These are phyloP conservation scores for Aureobasidium sp. DNA, from an alignment of 2,329 filamentous ascomycete genomes.

Conservation along the genomic window DNA sequence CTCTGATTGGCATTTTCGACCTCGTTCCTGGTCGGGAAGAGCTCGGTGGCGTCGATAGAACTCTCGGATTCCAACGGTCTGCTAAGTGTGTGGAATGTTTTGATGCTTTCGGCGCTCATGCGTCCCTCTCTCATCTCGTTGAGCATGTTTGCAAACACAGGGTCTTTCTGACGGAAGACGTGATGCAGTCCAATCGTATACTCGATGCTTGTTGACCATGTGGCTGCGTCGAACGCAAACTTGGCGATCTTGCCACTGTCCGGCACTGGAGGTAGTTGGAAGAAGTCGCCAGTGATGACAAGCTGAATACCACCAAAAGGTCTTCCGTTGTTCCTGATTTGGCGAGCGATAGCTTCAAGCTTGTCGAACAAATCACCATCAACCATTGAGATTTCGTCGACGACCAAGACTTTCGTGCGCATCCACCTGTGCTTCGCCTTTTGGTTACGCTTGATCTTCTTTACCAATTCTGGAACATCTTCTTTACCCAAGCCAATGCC, in stretches of 20 bases:
- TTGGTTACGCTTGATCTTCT: slow-evolving; percentile 79
- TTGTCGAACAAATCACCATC: slow-evolving; percentile 97
- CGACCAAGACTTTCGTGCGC: slow-evolving; percentile 73
- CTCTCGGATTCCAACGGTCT: slow-evolving; percentile 60
- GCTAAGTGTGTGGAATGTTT: slow-evolving; percentile 63
- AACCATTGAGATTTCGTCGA: slow-evolving; percentile 98
- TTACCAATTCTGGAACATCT: slow-evolving; percentile 66
- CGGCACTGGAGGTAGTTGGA: slow-evolving; percentile 89
- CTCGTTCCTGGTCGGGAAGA: slow-evolving; percentile 85
- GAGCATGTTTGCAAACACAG: slow-evolving; percentile 83
- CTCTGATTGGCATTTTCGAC: slow-evolving; percentile 77
- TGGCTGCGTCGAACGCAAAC: slow-evolving; percentile 86
- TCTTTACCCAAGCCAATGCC: slow-evolving; percentile 96
- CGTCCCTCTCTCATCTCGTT: slow-evolving; percentile 94
- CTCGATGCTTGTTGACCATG: slow-evolving; percentile 86
- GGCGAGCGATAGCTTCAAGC: slow-evolving; percentile 75
- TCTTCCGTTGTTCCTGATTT: slow-evolving; percentile 78
- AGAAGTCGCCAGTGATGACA: slow-evolving; percentile 94
- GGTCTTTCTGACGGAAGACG: slow-evolving; percentile 91
- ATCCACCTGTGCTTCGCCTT: slow-evolving; percentile 88
- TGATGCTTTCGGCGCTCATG: slow-evolving; percentile 66
- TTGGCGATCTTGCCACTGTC: slow-evolving; percentile 65
- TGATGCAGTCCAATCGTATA: slow-evolving; percentile 93
- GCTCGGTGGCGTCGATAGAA: slow-evolving; percentile 71
- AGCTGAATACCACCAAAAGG: slow-evolving; percentile 95